Evolutionary conservation across 148 eudicot genomes (phyloP).

Genomic region (Persicaria tinctoria): DNA sequence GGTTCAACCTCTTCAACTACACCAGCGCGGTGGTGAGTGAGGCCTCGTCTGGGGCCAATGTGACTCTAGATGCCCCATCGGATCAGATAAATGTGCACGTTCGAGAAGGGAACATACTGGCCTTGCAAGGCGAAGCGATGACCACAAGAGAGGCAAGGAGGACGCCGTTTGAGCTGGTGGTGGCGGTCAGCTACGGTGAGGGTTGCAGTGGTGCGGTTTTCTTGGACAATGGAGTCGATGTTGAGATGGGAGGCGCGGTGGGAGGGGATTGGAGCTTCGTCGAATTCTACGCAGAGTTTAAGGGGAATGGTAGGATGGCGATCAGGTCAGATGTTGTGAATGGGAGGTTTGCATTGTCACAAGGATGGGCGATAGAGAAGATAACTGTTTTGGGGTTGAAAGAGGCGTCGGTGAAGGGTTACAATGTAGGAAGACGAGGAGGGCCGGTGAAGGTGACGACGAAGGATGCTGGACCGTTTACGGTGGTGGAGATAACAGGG

Average conservation of each 20-base stretch:
- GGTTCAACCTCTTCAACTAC: slow-evolving; percentile 15
- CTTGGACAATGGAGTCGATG: neutral
- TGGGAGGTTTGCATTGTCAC: neutral
- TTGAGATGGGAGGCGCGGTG: slow-evolving; percentile 14
- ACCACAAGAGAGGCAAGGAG: slow-evolving; percentile 35
- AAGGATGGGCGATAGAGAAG: neutral
- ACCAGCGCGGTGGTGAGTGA: slow-evolving; percentile 7
- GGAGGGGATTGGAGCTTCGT: slow-evolving; percentile 24
- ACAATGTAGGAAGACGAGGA: slow-evolving; percentile 11
- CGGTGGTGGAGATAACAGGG: too few relatives aligned
- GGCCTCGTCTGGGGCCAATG: slow-evolving; percentile 10
- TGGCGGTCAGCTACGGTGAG: slow-evolving; percentile 16
- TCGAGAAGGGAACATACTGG: slow-evolving; percentile 42
- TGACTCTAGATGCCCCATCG: slow-evolving; percentile 30
- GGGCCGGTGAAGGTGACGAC: neutral
- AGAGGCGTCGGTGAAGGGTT: slow-evolving; percentile 5
- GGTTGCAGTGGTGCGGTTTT: slow-evolving; percentile 27
- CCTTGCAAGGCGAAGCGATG: slow-evolving; percentile 45
- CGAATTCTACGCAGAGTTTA: slow-evolving; percentile 13
- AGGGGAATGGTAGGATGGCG: neutral
- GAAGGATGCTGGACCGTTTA: too few relatives aligned
- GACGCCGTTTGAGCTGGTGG: slow-evolving; percentile 43
- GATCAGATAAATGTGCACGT: slow-evolving; percentile 42
- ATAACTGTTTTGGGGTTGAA: neutral
- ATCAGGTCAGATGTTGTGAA: neutral